A percentile compares a stretch with the other conserved stretches of the same genome.
Evolutionary conservation across 192 early-diverging fungal species (phyloP).

Genomic region (Phycomyces blakesleeanus): DNA sequence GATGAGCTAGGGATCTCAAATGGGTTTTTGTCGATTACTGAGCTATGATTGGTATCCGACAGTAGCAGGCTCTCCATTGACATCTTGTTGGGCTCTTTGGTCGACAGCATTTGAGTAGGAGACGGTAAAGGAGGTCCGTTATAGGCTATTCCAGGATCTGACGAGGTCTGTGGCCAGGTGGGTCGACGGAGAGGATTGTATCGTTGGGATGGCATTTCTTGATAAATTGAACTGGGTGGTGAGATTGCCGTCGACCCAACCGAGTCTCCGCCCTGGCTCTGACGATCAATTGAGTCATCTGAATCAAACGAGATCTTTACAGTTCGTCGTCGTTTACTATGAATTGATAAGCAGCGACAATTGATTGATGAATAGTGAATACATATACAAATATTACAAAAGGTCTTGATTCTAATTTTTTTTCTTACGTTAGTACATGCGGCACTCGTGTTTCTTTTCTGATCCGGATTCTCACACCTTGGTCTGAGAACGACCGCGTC

Average conservation of each 20-base stretch:
- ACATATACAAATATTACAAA: no score
- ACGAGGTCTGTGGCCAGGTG: not conserved
- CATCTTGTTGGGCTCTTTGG: constrained; percentile 2
- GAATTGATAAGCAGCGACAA: not conserved
- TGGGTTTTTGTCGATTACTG: no score
- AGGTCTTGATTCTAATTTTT: not conserved
- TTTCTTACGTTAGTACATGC: constrained; percentile 4
- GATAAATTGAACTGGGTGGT: not conserved
- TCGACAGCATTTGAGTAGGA: constrained; percentile 5
- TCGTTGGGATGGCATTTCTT: not conserved
- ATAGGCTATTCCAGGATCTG: not conserved
- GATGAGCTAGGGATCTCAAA: no score
- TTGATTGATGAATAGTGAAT: no score
- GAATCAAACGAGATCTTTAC: not conserved
- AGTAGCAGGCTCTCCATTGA: constrained; percentile 10
- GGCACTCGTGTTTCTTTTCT: constrained; percentile 61
- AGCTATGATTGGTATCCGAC: no score
- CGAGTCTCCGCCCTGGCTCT: not conserved
- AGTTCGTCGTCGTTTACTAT: constrained; percentile 1
- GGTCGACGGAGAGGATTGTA: not conserved
- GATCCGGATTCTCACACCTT: constrained; percentile 88
- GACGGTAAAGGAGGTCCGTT: not conserved
- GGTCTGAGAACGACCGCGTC: constrained; percentile 86
- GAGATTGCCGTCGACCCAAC: not conserved
- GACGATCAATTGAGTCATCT: not conserved